A percentile compares a stretch with the other conserved stretches of the same genome.
Conservation (phyloP, 2,329 filamentous ascomycete species). For the Bimuria novae-zelandiae region DNA sequence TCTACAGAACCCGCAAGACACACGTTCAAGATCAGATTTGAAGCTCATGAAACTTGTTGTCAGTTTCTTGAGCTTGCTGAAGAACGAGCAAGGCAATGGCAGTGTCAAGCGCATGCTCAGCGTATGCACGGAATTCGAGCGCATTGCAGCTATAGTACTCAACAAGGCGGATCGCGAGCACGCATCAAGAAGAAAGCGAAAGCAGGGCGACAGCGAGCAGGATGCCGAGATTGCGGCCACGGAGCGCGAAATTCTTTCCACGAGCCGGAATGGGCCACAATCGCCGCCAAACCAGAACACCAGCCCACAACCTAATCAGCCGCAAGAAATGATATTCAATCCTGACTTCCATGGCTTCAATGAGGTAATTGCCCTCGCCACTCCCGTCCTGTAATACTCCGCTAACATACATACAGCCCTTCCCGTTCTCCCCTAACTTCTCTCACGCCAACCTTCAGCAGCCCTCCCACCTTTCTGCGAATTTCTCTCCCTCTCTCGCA, state of each 20-base stretch:
- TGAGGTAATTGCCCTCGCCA: slow-evolving; percentile 34
- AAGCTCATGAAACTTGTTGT: slow-evolving; percentile 92
- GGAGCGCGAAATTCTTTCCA: slow-evolving; percentile 41
- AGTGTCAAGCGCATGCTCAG: slow-evolving; percentile 92
- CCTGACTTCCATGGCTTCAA: slow-evolving; percentile 44
- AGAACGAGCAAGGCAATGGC: slow-evolving; percentile 86
- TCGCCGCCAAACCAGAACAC: slow-evolving; percentile 30
- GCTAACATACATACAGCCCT: slow-evolving; percentile 35
- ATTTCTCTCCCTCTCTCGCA: slow-evolving; percentile 38
- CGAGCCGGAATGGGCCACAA: slow-evolving; percentile 30
- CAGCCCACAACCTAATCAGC: slow-evolving; percentile 21
- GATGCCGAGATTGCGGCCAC: slow-evolving; percentile 45
- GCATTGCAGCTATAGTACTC: slow-evolving; percentile 87
- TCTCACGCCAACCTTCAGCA: slow-evolving; percentile 44
- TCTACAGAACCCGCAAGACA: slow-evolving; percentile 90
- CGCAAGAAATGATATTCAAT: slow-evolving; percentile 35
- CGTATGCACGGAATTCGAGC: slow-evolving; percentile 94
- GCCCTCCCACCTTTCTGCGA: slow-evolving; percentile 28
- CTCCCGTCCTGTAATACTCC: neutral
- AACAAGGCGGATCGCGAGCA: slow-evolving; percentile 90
- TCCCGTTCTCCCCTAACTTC: slow-evolving; percentile 48
- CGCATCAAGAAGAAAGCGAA: slow-evolving; percentile 80
- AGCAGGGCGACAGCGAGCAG: slow-evolving; percentile 64
- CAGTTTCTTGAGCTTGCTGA: slow-evolving; percentile 85
- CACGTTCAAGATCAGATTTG: slow-evolving; percentile 83